Evolutionary conservation across 345 rosid species (phyloP), one percentile per base, ranked within the genome.

Genomic region (Gossypium mustelinum): DNA sequence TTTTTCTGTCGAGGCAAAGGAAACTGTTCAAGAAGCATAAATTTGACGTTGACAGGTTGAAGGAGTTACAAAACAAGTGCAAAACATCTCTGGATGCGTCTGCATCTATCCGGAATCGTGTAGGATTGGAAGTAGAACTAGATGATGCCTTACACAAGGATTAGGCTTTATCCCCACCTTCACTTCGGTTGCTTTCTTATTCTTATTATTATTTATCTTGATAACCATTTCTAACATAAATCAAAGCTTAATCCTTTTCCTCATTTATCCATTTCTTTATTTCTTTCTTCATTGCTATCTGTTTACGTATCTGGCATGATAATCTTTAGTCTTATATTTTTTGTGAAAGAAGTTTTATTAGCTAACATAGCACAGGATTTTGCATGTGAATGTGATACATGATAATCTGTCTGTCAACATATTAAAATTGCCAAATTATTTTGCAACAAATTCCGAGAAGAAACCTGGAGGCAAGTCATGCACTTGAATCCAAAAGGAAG

Each of bases 1-100:
- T 94, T 22, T 94, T 92, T 72, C 87, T 92, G 34, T 87, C 90
- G 2, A 91, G 98, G 84, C 98, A 94, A 83, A 87, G 88, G 79
- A 91, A 87, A 77, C 72, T 94, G 82, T 76, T 89, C 61, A 85
- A 87, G 85, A 91, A 70, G 76, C 78, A 55, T 55, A 80, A 83
- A 70, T 92, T 94, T 66, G 92, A 92, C 60, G 77, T 88, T 11
- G 85, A 85, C 63, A 89, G 90, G 83, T 88, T 88, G 68, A 80
- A 81, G 78, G 97, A 94, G 76, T 76, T 94, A 73, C 94, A 94
- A 74, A 82, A 9, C 77, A 92, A 82, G 79, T 90, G 89, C 83
- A 82, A 68, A 62, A 68, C 75, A 4, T 81, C 87, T 27, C 71
- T 79, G 0, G 92, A 92, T 77, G 89, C 90, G 0, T 73, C 76